Evolutionary conservation across 2,329 filamentous ascomycete species (phyloP).

Genomic region (Beauveria pseudobassiana): DNA sequence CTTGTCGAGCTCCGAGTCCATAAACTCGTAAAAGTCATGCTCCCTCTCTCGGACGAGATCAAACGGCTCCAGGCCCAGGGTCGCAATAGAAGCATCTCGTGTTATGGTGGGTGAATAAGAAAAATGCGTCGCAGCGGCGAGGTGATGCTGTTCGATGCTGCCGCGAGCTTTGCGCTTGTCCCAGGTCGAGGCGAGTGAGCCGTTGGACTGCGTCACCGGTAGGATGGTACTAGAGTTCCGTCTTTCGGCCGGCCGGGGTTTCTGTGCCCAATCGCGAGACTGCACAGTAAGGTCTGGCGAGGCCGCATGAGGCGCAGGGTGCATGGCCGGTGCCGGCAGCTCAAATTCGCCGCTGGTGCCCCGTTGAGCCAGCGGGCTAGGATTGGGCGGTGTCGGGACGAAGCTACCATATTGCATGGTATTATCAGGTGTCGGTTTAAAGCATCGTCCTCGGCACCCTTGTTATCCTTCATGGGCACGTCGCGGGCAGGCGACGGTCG

Average conservation of each 20-base stretch:
- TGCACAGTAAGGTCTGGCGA: not conserved
- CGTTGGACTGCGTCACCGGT: not conserved
- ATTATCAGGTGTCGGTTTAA: conserved; percentile 30
- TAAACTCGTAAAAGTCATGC: conserved; percentile 78
- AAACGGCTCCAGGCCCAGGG: conserved; percentile 32
- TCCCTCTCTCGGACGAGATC: conserved; percentile 65
- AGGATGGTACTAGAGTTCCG: conserved; percentile 3
- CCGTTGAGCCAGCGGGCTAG: conserved; percentile 19
- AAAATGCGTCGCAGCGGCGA: conserved; percentile 27
- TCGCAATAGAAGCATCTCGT: conserved; percentile 24
- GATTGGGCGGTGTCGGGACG: conserved; percentile 31
- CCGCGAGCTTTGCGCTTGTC: not conserved
- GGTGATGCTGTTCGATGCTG: conserved; percentile 20
- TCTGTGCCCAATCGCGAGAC: not conserved
- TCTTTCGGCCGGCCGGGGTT: not conserved
- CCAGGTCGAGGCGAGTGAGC: not conserved
- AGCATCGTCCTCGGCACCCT: conserved; percentile 30
- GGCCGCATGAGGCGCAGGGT: conserved; percentile 14
- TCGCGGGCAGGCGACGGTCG: not conserved
- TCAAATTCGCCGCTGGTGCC: conserved; percentile 33
- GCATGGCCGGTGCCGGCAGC: conserved; percentile 46
- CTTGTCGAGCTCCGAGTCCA: conserved; percentile 81
- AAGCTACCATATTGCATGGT: conserved; percentile 48
- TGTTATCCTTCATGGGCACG: not conserved
- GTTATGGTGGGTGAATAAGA: conserved; percentile 22